Percentiles rank a stretch among this genome's conserved stretches.
Evolutionary conservation across 140 eudicot species (phyloP).

Genomic region (Oenanthe javanica): DNA sequence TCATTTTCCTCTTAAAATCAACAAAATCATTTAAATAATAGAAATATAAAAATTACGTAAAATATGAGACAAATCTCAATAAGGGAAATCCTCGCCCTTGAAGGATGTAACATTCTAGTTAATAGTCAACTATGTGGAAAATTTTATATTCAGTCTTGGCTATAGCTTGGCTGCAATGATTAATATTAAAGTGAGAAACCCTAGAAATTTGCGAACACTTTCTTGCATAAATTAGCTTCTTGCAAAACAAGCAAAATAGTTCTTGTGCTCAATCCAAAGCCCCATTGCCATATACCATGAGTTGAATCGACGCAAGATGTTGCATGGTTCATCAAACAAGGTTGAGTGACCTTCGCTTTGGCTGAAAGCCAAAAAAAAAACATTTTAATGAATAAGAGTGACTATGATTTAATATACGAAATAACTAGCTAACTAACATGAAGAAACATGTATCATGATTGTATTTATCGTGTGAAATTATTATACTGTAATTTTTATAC

Average conservation of each 20-base stretch:
- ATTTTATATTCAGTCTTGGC: too few relatives aligned
- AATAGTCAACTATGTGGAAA: neutral
- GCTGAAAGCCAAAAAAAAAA: neutral
- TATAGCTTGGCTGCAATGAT: too few relatives aligned
- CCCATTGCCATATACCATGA: neutral
- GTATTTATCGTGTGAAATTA: neutral
- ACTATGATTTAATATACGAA: neutral
- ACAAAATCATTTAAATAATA: too few relatives aligned
- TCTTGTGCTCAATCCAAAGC: neutral
- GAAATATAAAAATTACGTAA: too few relatives aligned
- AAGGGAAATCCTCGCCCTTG: too few relatives aligned
- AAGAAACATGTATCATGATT: neutral
- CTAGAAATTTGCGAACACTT: neutral
- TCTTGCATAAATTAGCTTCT: neutral
- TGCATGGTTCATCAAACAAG: constrained; percentile 2
- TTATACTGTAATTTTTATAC: neutral
- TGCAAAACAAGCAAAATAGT: neutral
- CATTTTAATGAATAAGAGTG: neutral
- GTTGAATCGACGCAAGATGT: neutral
- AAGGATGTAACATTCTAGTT: too few relatives aligned
- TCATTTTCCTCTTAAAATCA: too few relatives aligned
- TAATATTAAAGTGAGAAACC: neutral
- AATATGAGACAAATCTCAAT: too few relatives aligned
- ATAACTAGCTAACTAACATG: neutral
- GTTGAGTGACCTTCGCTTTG: constrained; percentile 16